Evolutionary conservation across 257 asterid species (phyloP), one percentile per base, ranked within the genome.

Genomic region (Solanum okadae): DNA sequence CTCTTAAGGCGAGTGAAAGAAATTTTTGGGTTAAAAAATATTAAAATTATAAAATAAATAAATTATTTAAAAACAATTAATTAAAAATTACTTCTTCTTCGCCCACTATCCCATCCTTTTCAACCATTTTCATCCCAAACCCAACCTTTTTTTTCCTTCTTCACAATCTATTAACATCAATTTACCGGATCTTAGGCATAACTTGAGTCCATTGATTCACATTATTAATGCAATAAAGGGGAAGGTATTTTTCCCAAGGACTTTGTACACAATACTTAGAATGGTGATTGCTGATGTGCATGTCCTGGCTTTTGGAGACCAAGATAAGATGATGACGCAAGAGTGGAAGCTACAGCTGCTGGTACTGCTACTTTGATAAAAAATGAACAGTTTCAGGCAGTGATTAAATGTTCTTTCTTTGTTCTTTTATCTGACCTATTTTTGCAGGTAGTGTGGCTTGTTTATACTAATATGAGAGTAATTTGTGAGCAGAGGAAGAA

Each of bases 251-350:
- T 42, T 25, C 8, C 16, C 23, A 12, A 77, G 84, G 15, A 78
- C 9, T 15, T 42, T 79, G 56, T 46, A 27, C 37, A 6, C 40
- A 46, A 31, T 8, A 37, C 46, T 23, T 63, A 34, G 34, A 46
- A 31, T 71, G 14, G 6, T 10, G 15, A 31, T 15, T 76, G 34
- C 44, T 29, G 68, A 82, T 77, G 71, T 91, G 89, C 95, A 96
- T 96, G 96, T 88, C 95, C 95, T 33, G 92, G 90, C 88, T 93
- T 81, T 84, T 96, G 98, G 98, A 92, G 96, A 87, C 96, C 98
- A 63, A 92, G 95, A 89, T 95, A 75, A 35, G 92, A 94, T 42
- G 25, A 94, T 11, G 22, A 33, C 12, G 46, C 86, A 34, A 71
- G 31, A 70, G 83, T 83, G 25, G 90, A 37, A 78, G 83, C 86